Evolutionary conservation across 2,329 filamentous ascomycete genomes (phyloP), one percentile per base, ranked within the genome.

Genomic region (Neonectria sp.): DNA sequence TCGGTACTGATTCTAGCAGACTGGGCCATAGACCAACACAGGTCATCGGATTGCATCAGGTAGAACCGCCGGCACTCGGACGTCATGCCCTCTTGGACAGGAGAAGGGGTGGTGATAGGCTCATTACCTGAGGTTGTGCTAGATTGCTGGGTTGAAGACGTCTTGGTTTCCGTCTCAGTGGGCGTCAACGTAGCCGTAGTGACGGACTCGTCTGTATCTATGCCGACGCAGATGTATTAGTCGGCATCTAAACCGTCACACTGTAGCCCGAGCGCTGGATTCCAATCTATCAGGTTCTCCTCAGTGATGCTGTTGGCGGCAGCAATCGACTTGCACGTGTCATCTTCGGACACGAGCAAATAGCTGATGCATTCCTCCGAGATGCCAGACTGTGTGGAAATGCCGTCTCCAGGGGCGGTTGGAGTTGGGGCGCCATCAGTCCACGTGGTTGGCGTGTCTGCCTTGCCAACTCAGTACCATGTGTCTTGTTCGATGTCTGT

Each of bases 21-120:
- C 24, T 79, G 51, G 6, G 67, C 60, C 12, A 75, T 35, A 0
- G 53, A 61, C 8, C 24, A 48, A 45, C 57, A 48, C 78, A 81
- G 7, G 53, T 67, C 11, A 78, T 74, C 1, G 71, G 74, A 0
- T 17, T 49, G 40, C 0, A 79, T 65, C 2, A 67, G 52, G 55
- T 79, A 67, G 55, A 79, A 80, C 43, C 68, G 75, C 13, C 78
- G 71, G 29, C 78, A 80, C 62, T 76, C 77, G 9, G 57, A 59
- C 7, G 73, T 70, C 72, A 81, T 78, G 43, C 72, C 74, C 2
- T 71, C 59, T 58, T 79, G 77, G 8, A 68, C 76, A 3, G 79
- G 77, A 8, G 71, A 70, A 1, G 79, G 77, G 6, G 76, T 79
- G 1, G 68, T 37, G 35, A 77, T 68, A 24, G 45, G 21, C 1